Evolutionary conservation across 2,329 filamentous ascomycete species (phyloP).

Genomic region (Sporothrix euskadiensis): DNA sequence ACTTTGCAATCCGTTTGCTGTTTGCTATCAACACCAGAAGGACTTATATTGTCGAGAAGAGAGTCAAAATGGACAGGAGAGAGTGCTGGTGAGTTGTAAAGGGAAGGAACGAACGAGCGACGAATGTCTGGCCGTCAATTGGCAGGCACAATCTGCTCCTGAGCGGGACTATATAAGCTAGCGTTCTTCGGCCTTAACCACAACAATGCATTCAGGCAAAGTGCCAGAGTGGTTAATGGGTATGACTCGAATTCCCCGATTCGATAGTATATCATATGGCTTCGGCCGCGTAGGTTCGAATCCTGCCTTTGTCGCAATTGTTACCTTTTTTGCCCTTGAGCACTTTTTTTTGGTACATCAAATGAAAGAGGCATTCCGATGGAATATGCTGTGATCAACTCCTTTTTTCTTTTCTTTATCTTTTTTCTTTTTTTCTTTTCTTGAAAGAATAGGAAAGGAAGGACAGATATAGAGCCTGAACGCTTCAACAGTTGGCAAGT

Average conservation of each 20-base stretch:
- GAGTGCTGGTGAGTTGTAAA: background rate
- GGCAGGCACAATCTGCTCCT: background rate
- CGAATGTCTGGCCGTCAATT: background rate
- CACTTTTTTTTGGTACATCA: background rate
- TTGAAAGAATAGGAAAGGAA: background rate
- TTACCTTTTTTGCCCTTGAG: background rate
- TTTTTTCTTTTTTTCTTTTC: background rate
- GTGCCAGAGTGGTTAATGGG: conserved; percentile 25
- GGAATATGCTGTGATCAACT: background rate
- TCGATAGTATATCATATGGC: conserved; percentile 21
- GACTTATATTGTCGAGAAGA: too few relatives aligned
- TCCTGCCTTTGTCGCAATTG: conserved; percentile 22
- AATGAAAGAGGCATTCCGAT: background rate
- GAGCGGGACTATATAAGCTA: background rate
- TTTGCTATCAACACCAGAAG: too few relatives aligned
- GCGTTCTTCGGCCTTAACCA: background rate
- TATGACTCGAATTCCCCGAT: conserved; percentile 22
- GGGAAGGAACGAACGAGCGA: background rate
- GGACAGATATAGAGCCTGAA: too few relatives aligned
- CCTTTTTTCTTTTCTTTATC: background rate
- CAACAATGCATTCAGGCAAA: conserved; percentile 3
- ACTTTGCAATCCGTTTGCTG: too few relatives aligned
- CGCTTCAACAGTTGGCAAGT: background rate
- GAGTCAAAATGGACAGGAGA: background rate
- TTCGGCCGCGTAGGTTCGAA: conserved; percentile 23